A percentile compares a stretch with the other conserved stretches of the same genome.
phyloP scores from a whole-genome alignment of 2,329 filamentous ascomycete species.

The Teratosphaeria pseudoeucalypti region DNA sequence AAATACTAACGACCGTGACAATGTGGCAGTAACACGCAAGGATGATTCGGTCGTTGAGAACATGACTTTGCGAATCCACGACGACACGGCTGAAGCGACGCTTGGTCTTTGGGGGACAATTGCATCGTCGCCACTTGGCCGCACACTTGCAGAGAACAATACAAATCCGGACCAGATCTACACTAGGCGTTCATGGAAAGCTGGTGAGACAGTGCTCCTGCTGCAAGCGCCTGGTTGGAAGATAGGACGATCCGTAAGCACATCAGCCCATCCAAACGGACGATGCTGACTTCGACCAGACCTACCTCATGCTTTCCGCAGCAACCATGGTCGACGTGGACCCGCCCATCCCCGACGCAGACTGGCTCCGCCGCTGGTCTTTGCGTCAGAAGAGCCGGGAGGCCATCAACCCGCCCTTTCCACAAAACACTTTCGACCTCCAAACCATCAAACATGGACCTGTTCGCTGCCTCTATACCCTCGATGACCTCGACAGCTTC shows the following conservation, averaged over 20 bases:
- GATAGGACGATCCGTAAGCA: slow-evolving; percentile 18
- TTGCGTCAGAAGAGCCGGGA: slow-evolving; percentile 39
- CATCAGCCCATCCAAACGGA: neutral
- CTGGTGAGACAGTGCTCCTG: slow-evolving; percentile 22
- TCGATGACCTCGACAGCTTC: slow-evolving; percentile 37
- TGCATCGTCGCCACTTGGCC: slow-evolving; percentile 21
- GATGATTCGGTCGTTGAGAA: slow-evolving; percentile 36
- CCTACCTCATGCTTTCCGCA: slow-evolving; percentile 27
- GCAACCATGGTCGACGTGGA: slow-evolving; percentile 46
- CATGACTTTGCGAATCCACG: slow-evolving; percentile 44
- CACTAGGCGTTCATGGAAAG: slow-evolving; percentile 14
- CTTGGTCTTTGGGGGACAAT: slow-evolving; percentile 48
- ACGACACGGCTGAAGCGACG: slow-evolving; percentile 45
- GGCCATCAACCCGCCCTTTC: slow-evolving; percentile 40
- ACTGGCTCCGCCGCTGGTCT: slow-evolving; percentile 44
- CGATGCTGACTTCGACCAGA: slow-evolving; percentile 8
- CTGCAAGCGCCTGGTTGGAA: slow-evolving; percentile 23
- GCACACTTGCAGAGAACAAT: neutral
- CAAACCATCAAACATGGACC: slow-evolving; percentile 12
- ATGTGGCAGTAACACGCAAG: slow-evolving; percentile 36
- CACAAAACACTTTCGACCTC: slow-evolving; percentile 23
- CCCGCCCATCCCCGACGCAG: slow-evolving; percentile 43
- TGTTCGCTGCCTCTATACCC: slow-evolving; percentile 30
- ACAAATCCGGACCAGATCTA: slow-evolving; percentile 4
- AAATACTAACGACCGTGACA: neutral